Conservation (phyloP, 73 alveolate genomes). For the Paramecium bursaria region DNA sequence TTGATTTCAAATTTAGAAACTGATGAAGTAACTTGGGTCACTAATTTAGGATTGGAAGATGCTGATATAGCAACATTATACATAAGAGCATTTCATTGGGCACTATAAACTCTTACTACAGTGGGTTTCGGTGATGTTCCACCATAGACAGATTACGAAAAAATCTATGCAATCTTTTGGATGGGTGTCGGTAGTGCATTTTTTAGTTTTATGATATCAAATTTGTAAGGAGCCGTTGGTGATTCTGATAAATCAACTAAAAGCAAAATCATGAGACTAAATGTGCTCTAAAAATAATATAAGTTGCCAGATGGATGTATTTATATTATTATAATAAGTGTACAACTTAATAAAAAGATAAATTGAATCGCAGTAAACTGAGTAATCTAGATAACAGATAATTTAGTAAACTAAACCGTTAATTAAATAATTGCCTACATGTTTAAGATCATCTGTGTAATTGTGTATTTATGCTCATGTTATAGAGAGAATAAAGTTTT, state of each 20-base stretch:
- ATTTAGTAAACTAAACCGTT: slow-evolving; percentile 43
- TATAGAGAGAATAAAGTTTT: slow-evolving; percentile 24
- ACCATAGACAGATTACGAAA: slow-evolving; percentile 67
- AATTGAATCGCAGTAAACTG: slow-evolving; percentile 22
- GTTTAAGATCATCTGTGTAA: slow-evolving; percentile 53
- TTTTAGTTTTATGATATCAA: slow-evolving; percentile 72
- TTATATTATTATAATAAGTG: not conserved
- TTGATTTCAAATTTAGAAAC: slow-evolving; percentile 60
- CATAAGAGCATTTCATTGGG: slow-evolving; percentile 73
- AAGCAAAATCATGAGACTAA: slow-evolving; percentile 48
- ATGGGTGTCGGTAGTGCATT: slow-evolving; percentile 75
- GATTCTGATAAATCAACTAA: slow-evolving; percentile 48
- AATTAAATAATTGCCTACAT: slow-evolving; percentile 45
- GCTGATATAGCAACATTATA: slow-evolving; percentile 51
- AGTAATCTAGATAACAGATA: slow-evolving; percentile 20
- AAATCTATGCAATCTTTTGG: slow-evolving; percentile 66
- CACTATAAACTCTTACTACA: slow-evolving; percentile 73
- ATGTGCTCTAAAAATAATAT: slow-evolving; percentile 19
- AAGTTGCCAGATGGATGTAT: slow-evolving; percentile 42
- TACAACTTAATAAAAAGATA: slow-evolving; percentile 34
- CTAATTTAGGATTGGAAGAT: slow-evolving; percentile 44
- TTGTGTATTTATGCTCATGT: slow-evolving; percentile 59
- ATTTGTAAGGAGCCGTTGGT: slow-evolving; percentile 64
- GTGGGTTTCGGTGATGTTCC: slow-evolving; percentile 78
- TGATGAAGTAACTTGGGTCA: slow-evolving; percentile 71